phyloP scores from a whole-genome alignment of 257 asterid species.

The Marsdenia floribunda region DNA sequence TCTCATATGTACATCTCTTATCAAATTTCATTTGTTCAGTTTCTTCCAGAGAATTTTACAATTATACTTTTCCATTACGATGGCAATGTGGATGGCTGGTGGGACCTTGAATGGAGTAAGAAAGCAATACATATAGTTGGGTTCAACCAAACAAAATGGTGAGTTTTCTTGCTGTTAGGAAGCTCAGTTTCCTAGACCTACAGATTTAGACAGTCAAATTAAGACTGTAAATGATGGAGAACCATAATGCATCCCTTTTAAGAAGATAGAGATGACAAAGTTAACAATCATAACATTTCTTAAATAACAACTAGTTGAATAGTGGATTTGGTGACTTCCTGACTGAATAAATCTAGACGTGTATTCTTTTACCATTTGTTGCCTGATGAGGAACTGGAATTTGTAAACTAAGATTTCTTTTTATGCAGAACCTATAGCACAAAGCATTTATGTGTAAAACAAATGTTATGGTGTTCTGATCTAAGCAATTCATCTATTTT shows the following conservation, averaged over 20 bases:
- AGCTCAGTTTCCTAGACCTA: neutral
- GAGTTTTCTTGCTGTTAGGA: slow-evolving; percentile 14
- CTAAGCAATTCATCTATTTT: slow-evolving; percentile 19
- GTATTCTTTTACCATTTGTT: neutral
- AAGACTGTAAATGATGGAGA: neutral
- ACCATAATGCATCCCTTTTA: neutral
- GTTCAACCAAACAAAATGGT: slow-evolving; percentile 96
- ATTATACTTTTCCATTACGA: slow-evolving; percentile 87
- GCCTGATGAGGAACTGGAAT: neutral
- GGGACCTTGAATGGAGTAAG: slow-evolving; percentile 77
- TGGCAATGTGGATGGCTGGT: slow-evolving; percentile 89
- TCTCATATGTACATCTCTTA: neutral
- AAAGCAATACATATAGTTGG: slow-evolving; percentile 86
- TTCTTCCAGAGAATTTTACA: slow-evolving; percentile 88
- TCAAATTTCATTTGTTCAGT: slow-evolving; percentile 50
- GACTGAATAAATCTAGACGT: neutral
- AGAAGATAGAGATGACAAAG: neutral
- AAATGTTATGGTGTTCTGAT: neutral
- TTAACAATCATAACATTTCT: neutral
- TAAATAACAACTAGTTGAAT: neutral
- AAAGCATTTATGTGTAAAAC: neutral
- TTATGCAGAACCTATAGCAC: neutral
- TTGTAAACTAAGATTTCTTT: neutral
- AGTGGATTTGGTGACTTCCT: neutral
- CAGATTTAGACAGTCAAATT: neutral